Percentiles rank a stretch among this genome's conserved stretches.
These are phyloP conservation scores for Xylariaceae sp. DNA, from an alignment of 2,329 filamentous ascomycete genomes.

Conservation along the genomic window DNA sequence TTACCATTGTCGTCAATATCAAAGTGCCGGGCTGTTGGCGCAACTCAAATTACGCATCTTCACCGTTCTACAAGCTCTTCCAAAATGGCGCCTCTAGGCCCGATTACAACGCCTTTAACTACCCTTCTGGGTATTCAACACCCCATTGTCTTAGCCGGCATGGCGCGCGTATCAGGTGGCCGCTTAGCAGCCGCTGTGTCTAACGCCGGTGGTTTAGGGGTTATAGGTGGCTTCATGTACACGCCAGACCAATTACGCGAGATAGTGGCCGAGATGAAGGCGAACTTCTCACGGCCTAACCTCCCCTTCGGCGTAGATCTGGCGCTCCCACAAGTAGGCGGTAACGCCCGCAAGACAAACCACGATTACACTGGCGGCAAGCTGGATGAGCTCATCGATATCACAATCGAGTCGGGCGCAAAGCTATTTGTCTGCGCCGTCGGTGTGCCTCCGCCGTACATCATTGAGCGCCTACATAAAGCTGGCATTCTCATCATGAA, in stretches of 20 bases:
- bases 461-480: conserved; percentile 73
- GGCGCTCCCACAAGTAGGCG: conserved; percentile 84
- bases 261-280: conserved; percentile 84
- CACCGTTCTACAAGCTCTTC: neutral
- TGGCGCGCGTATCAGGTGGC: conserved; percentile 81
- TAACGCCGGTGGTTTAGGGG: conserved; percentile 80
- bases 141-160: conserved; percentile 87
- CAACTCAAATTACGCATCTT: neutral
- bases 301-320: conserved; percentile 90
- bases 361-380: conserved; percentile 92
- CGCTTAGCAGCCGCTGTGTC: conserved; percentile 80
- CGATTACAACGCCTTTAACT: conserved; percentile 74
- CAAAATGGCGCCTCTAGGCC: conserved; percentile 41
- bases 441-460: conserved; percentile 71
- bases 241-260: conserved; percentile 69
- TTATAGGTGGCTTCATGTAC: conserved; percentile 69
- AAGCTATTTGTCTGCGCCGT: conserved; percentile 83
- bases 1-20: neutral
- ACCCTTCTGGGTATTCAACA: conserved; percentile 77
- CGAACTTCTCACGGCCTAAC: conserved; percentile 58
- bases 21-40: neutral
- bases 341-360: conserved; percentile 80
- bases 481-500: conserved; percentile 89
- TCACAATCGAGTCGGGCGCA: conserved; percentile 80
- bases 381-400: conserved; percentile 81